Percentiles rank a stretch among this genome's conserved stretches.
These are phyloP conservation scores for Nakataea oryzae DNA, from an alignment of 2,329 filamentous ascomycete species.

Conservation along the genomic window DNA sequence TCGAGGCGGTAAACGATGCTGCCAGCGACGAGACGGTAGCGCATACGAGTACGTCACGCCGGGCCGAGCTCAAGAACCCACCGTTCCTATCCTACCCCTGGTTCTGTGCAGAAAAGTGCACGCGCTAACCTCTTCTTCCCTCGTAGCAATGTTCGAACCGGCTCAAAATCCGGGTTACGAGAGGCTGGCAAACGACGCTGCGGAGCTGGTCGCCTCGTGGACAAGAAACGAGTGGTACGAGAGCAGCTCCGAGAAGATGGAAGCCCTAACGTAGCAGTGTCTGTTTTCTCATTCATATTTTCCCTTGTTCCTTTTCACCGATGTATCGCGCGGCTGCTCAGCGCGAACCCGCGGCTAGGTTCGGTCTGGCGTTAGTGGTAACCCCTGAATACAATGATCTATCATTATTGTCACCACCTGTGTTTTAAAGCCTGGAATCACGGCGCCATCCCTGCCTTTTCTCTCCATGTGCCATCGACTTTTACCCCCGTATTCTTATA, in stretches of 20 bases:
- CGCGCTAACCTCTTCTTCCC: constrained; percentile 1
- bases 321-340: neutral
- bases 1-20: constrained; percentile 65
- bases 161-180: constrained; percentile 64
- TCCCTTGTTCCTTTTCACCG: neutral
- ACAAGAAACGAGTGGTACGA: constrained; percentile 57
- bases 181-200: constrained; percentile 54
- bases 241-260: constrained; percentile 27
- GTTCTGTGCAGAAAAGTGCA: neutral
- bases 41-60: constrained; percentile 53
- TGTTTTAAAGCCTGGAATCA: neutral
- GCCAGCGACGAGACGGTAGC: constrained; percentile 70
- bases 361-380: neutral
- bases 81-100: neutral
- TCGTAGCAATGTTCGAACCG: constrained; percentile 59
- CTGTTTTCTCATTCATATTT: neutral
- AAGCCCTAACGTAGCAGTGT: neutral
- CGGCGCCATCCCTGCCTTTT: neutral
- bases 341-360: neutral
- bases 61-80: neutral
- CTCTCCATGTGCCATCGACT: neutral
- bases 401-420: neutral
- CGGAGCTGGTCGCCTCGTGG: constrained; percentile 56
- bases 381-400: neutral
- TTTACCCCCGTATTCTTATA: too few relatives aligned